Conservation (phyloP, 768 basidiomycete genomes). For the Tubosaeta sp. region DNA sequence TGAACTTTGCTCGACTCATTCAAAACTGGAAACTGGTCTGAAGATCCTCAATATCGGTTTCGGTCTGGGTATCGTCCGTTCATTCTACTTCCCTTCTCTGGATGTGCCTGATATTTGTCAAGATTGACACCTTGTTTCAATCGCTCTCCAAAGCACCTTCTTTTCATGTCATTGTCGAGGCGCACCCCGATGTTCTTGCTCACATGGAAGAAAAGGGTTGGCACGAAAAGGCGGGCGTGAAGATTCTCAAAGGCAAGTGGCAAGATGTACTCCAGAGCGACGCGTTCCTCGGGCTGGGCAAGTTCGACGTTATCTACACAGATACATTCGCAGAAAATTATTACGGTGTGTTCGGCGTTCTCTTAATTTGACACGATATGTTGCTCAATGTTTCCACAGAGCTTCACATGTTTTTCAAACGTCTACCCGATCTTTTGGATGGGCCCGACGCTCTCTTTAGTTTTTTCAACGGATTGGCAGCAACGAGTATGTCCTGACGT, state of each 20-base stretch:
- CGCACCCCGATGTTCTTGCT: conserved; percentile 86
- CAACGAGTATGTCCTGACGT: conserved; percentile 63
- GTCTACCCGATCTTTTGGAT: conserved; percentile 70
- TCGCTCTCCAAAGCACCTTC: conserved; percentile 51
- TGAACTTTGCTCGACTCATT: conserved; percentile 52
- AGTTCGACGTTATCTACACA: conserved; percentile 86
- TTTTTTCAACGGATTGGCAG: conserved; percentile 97
- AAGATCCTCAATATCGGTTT: conserved; percentile 89
- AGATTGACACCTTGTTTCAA: conserved; percentile 88
- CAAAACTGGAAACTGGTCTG: conserved; percentile 42
- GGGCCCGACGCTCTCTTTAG: conserved; percentile 78
- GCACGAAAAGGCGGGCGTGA: conserved; percentile 72
- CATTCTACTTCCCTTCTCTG: background rate
- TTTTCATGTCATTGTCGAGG: conserved; percentile 87
- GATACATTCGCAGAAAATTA: conserved; percentile 94
- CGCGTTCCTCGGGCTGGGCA: conserved; percentile 57
- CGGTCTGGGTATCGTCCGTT: conserved; percentile 81
- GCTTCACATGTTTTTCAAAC: conserved; percentile 76
- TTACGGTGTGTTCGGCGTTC: conserved; percentile 37
- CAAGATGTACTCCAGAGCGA: conserved; percentile 73
- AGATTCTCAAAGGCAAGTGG: conserved; percentile 88
- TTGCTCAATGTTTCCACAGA: conserved; percentile 33
- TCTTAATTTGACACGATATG: no score
- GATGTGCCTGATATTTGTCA: conserved; percentile 5
- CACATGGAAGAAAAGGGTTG: conserved; percentile 77